Conservation (phyloP, 2,329 filamentous ascomycete species). For the Diaporthe helianthi region DNA sequence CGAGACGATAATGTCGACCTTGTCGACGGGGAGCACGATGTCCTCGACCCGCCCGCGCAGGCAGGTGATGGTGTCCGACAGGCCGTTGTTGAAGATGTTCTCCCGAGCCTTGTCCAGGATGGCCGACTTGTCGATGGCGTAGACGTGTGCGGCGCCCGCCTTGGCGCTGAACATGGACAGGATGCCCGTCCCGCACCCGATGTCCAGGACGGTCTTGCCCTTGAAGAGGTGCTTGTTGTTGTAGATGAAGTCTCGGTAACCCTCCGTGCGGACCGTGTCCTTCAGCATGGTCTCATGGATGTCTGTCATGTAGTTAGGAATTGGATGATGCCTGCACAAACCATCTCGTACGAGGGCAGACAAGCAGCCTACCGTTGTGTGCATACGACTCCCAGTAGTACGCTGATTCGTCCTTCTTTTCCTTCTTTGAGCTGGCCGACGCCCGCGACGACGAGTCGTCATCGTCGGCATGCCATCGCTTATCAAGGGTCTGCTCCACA, state of each 20-base stretch:
- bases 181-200: slow-evolving; percentile 88
- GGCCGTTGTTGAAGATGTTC: slow-evolving; percentile 82
- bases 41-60: slow-evolving; percentile 89
- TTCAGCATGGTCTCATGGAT: slow-evolving; percentile 98
- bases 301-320: slow-evolving; percentile 54
- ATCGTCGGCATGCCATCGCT: slow-evolving; percentile 66
- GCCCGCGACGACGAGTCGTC: slow-evolving; percentile 42
- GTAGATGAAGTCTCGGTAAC: slow-evolving; percentile 95
- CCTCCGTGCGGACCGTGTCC: slow-evolving; percentile 84
- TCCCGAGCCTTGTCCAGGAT: slow-evolving; percentile 88
- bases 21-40: slow-evolving; percentile 74
- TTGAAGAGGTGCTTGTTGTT: slow-evolving; percentile 87
- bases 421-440: slow-evolving; percentile 31
- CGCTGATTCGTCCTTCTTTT: slow-evolving; percentile 48
- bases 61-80: slow-evolving; percentile 77
- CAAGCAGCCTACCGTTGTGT: slow-evolving; percentile 58
- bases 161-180: slow-evolving; percentile 94
- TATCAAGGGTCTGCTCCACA: slow-evolving; percentile 71
- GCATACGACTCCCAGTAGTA: slow-evolving; percentile 70
- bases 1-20: slow-evolving; percentile 93
- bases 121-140: slow-evolving; percentile 90
- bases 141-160: slow-evolving; percentile 84
- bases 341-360: background rate
- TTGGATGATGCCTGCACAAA: slow-evolving; percentile 1
- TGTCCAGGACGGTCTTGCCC: slow-evolving; percentile 89